phyloP scores from a whole-genome alignment of 169 alveolate species.

The Plasmodium inui region DNA sequence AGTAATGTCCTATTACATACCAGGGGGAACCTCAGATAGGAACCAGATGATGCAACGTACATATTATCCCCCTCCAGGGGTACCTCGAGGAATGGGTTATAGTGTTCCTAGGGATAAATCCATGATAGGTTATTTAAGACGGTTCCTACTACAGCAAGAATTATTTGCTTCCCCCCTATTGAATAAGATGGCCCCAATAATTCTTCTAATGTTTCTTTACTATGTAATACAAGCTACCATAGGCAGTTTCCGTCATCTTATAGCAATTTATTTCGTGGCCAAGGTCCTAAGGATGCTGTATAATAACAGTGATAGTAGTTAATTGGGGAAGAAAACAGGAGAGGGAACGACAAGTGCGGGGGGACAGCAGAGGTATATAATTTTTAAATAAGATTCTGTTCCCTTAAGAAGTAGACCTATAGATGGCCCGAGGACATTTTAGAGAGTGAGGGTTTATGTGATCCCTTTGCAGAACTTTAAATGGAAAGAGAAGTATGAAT shows the following conservation, averaged over 20 bases:
- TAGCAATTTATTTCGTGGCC: slow-evolving; percentile 36
- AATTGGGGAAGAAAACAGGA: not conserved
- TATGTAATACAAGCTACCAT: slow-evolving; percentile 17
- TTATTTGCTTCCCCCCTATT: slow-evolving; percentile 27
- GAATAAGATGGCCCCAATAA: slow-evolving; percentile 13
- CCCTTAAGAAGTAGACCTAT: not conserved
- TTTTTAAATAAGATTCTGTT: not conserved
- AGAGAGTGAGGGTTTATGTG: not conserved
- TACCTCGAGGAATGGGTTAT: not conserved
- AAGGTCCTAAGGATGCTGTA: slow-evolving; percentile 14
- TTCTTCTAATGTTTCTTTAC: slow-evolving; percentile 30
- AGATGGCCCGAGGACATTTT: not conserved
- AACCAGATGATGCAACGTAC: not conserved
- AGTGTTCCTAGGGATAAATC: not conserved
- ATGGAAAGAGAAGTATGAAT: not conserved
- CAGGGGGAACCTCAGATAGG: not conserved
- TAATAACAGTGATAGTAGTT: slow-evolving; percentile 1
- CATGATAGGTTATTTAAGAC: slow-evolving; percentile 4
- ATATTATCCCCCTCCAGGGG: not conserved
- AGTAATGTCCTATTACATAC: slow-evolving; percentile 16
- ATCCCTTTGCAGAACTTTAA: not conserved
- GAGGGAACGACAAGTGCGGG: not conserved
- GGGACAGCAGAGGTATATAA: not conserved
- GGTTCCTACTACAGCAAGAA: not conserved
- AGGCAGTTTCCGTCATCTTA: slow-evolving; percentile 26